A percentile compares a stretch with the other conserved stretches of the same genome.
Evolutionary conservation across 768 basidiomycete species (phyloP).

Genomic region (Psilocybe cubensis): DNA sequence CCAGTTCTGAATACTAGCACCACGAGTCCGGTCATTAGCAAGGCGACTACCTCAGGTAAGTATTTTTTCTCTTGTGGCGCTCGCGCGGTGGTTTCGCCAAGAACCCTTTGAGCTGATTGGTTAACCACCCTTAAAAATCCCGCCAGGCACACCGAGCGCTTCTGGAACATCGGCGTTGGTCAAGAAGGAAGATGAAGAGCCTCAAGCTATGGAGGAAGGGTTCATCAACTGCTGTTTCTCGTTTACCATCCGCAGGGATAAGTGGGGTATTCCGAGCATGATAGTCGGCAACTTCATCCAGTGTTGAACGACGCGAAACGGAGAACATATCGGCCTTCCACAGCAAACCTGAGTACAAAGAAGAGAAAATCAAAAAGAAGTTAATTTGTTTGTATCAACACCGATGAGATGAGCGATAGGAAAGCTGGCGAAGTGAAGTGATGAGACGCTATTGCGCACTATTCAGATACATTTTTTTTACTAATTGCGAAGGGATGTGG

Average conservation of each 20-base stretch:
- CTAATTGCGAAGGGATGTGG: not conserved
- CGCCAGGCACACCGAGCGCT: constrained; percentile 12
- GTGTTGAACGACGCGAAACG: constrained; percentile 49
- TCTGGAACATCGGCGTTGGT: constrained; percentile 6
- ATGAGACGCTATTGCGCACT: not conserved
- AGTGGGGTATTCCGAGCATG: constrained; percentile 88
- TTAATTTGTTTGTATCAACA: not conserved
- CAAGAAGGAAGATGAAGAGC: constrained; percentile 32
- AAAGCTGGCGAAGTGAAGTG: too few relatives aligned
- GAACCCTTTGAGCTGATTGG: not conserved
- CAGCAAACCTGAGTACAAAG: not conserved
- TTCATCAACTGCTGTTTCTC: constrained; percentile 89
- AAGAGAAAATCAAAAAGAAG: not conserved
- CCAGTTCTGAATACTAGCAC: constrained; percentile 55
- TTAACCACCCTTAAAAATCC: not conserved
- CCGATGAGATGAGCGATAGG: not conserved
- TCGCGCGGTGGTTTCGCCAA: not conserved
- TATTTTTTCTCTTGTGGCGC: not conserved
- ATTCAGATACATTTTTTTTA: not conserved
- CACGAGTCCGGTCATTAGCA: constrained; percentile 29
- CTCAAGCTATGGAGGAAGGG: constrained; percentile 61
- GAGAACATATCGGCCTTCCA: not conserved
- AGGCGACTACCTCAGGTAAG: constrained; percentile 22
- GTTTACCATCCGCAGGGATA: constrained; percentile 86
- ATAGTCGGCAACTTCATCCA: constrained; percentile 90